These are phyloP conservation scores for Saccharomyces eubayanus DNA, from an alignment of 805 yeast genomes.

Conservation along the genomic window DNA sequence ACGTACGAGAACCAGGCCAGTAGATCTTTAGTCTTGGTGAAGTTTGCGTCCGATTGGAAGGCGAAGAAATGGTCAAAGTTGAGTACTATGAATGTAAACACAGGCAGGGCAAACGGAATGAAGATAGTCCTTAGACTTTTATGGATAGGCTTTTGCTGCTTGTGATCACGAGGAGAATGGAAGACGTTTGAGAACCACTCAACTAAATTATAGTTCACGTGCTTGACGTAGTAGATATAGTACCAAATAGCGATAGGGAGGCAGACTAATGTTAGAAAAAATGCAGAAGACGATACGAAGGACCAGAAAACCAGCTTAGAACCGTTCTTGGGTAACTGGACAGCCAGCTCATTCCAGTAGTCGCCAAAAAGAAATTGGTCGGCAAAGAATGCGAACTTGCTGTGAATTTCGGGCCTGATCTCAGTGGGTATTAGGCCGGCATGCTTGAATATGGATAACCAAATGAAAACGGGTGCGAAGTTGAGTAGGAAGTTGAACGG, in stretches of 20 bases:
- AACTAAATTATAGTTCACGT: slow-evolving; percentile 13
- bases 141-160: slow-evolving; percentile 8
- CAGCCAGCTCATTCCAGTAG: slow-evolving; percentile 22
- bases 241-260: slow-evolving; percentile 25
- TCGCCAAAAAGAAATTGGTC: slow-evolving; percentile 28
- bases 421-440: slow-evolving; percentile 49
- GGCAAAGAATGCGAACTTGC: slow-evolving; percentile 36
- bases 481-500: slow-evolving; percentile 39
- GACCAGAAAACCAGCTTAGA: slow-evolving; percentile 8
- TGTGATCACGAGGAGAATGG: slow-evolving; percentile 10
- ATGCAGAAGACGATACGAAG: slow-evolving; percentile 11
- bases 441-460: slow-evolving; percentile 51
- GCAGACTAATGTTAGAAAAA: slow-evolving; percentile 9
- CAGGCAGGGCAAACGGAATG: slow-evolving; percentile 33
- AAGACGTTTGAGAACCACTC: slow-evolving; percentile 22
- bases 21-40: slow-evolving; percentile 41
- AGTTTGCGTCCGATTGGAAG: slow-evolving; percentile 30
- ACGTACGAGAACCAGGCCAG: slow-evolving; percentile 58
- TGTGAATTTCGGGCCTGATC: slow-evolving; percentile 47
- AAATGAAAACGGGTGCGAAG: slow-evolving; percentile 45
- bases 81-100: slow-evolving; percentile 36
- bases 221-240: slow-evolving; percentile 18
- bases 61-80: slow-evolving; percentile 39
- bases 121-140: slow-evolving; percentile 13
- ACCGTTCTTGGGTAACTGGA: slow-evolving; percentile 11